phyloP scores from a whole-genome alignment of 495 filamentous ascomycete species.

The Penicillium waksmanii region DNA sequence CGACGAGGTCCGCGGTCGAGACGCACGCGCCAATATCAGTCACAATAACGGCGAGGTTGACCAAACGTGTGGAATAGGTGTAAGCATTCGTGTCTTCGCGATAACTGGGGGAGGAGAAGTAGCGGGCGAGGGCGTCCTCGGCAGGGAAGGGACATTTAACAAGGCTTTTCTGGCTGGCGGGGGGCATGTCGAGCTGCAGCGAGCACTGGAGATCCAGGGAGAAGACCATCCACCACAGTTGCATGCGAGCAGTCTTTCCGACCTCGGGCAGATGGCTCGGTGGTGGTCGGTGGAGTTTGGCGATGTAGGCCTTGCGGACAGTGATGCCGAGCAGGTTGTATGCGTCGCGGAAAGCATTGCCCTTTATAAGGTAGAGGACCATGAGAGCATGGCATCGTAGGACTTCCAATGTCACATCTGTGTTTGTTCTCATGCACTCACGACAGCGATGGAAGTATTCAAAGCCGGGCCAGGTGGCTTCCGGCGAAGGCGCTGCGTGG shows the following conservation, averaged over 20 bases:
- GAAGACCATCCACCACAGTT: constrained; percentile 12
- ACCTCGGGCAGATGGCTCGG: constrained; percentile 6
- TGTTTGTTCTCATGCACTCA: constrained; percentile 10
- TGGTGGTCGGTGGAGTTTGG: constrained; percentile 10
- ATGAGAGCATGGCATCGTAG: constrained; percentile 11
- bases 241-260: constrained; percentile 13
- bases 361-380: constrained; percentile 11
- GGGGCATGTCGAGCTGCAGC: constrained; percentile 9
- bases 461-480: constrained; percentile 11
- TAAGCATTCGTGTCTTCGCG: constrained; percentile 3
- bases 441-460: constrained; percentile 14
- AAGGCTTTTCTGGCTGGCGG: constrained; percentile 9
- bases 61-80: constrained; percentile 4
- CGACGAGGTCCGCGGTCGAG: constrained; percentile 5
- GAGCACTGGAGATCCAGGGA: constrained; percentile 13
- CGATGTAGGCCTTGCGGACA: constrained; percentile 12
- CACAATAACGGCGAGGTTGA: constrained; percentile 9
- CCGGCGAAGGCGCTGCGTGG: constrained; percentile 6
- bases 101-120: background rate
- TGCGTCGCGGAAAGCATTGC: constrained; percentile 11
- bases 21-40: constrained; percentile 9
- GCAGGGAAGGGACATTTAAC: constrained; percentile 10
- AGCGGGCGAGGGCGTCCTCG: constrained; percentile 8
- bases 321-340: constrained; percentile 10
- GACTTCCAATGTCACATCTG: constrained; percentile 3